Evolutionary conservation across 306 rosid species (phyloP).

Genomic region (Benincasa hispida): DNA sequence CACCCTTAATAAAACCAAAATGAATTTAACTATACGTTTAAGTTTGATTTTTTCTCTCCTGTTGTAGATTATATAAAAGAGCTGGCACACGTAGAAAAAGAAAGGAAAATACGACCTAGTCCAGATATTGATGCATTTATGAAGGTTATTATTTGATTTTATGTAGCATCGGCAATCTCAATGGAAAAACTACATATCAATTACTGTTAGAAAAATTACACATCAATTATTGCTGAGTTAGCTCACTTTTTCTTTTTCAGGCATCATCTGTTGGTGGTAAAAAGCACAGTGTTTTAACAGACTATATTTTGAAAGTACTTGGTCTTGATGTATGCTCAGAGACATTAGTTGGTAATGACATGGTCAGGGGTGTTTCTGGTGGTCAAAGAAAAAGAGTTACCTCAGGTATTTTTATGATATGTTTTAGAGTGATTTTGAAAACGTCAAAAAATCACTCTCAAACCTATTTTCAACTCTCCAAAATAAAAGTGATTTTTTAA

Average conservation of each 20-base stretch:
- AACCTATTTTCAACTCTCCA: no score
- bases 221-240: no score
- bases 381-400: constrained; percentile 93
- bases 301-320: constrained; percentile 64
- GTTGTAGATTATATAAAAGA: constrained; percentile 36
- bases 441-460: no score
- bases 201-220: no score
- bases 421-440: no score
- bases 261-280: constrained; percentile 78
- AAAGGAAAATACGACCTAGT: constrained; percentile 53
- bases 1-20: not conserved
- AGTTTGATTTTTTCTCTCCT: not conserved
- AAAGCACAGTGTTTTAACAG: constrained; percentile 66
- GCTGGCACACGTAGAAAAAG: constrained; percentile 37
- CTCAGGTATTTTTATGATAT: constrained; percentile 29
- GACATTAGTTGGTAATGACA: constrained; percentile 70
- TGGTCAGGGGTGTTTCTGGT: constrained; percentile 81
- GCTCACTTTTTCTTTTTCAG: constrained; percentile 13
- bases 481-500: no score
- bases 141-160: constrained; percentile 43
- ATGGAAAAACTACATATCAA: no score
- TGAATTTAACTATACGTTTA: not conserved
- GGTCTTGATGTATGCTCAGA: constrained; percentile 86
- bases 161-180: not conserved
- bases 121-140: constrained; percentile 79